phyloP scores from a whole-genome alignment of 2,329 filamentous ascomycete genomes.

The Coniochaeta pulveracea region DNA sequence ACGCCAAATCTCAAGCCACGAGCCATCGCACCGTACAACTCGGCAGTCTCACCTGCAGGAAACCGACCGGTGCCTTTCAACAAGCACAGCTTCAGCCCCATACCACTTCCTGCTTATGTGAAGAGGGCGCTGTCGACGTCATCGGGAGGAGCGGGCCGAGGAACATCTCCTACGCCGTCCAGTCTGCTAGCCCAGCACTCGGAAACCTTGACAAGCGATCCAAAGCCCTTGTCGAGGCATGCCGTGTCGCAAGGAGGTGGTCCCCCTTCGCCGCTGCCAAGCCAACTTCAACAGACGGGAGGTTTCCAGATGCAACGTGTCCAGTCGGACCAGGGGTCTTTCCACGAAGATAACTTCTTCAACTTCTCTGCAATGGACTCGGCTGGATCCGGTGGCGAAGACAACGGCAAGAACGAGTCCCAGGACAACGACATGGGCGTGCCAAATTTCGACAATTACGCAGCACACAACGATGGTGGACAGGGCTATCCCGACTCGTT shows the following conservation, averaged over 20 bases:
- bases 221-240: neutral
- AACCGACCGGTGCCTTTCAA: conserved; percentile 7
- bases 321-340: conserved; percentile 1
- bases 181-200: conserved; percentile 1
- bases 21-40: conserved; percentile 3
- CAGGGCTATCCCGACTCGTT: no score
- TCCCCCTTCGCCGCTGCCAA: neutral
- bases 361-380: no score
- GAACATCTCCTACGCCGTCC: no score
- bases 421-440: no score
- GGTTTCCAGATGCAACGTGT: neutral
- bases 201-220: neutral
- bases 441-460: no score
- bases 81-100: conserved; percentile 16
- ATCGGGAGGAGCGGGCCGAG: conserved; percentile 2
- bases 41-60: conserved; percentile 1
- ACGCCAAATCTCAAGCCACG: conserved; percentile 4
- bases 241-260: neutral
- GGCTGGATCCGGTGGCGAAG: no score
- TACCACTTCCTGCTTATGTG: conserved; percentile 13
- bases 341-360: no score
- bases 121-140: conserved; percentile 7
- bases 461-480: no score
- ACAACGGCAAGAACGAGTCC: no score
- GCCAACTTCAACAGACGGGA: neutral